Base-by-base conservation (phyloP, 192 early-diverging fungal genomes). In the Phycomyces nitens region DNA sequence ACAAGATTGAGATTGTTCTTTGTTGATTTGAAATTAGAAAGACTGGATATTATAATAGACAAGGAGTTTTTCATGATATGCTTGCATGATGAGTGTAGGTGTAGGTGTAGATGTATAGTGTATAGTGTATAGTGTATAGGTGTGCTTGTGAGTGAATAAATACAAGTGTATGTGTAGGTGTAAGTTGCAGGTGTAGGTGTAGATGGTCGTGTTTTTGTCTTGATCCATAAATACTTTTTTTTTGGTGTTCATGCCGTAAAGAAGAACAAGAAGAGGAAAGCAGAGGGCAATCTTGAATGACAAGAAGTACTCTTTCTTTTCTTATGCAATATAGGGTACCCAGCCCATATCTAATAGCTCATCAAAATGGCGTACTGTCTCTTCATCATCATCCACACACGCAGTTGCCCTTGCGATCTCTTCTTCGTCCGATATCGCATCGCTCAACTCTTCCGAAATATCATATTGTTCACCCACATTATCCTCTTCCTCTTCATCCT, bases 321-420 rank as follows among this genome's bases (percentile, higher is more conserved):
- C n/a, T 55, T 69, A 69, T 47, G 66, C 66, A 20, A 69, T 69
- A 56, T 69, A 69, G 53, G 59, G 44, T 50, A 69, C 56, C 18
- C 42, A 26, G 24, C 60, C 53, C 53, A 56, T 49, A 44, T 57
- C 53, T 22, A 69, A 20, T 44, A 69, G n/a, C n/a, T 42, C 53
- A 39, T 69, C 53, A 56, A 69, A 69, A 69, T 69, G 66, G 16
- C 29, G 27, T 54, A 39, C 26, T 43, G 38, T 54, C 6, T 53
- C 27, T 42, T 54, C 60, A 6, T 62, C 60, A 39, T 62, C 60
- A 3, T 50, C 44, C 20, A 26, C 24, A 55, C 5, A n/a, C 34
- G 10, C 10, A 23, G 14, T 26, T 26, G 29, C 29, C 29, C 29
- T 34, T 16, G 23, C 52, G 23, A 10, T 53, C n/a, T 11, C 22